phyloP scores from a whole-genome alignment of 2,329 filamentous ascomycete species.

The Samsoniella hepiali region DNA sequence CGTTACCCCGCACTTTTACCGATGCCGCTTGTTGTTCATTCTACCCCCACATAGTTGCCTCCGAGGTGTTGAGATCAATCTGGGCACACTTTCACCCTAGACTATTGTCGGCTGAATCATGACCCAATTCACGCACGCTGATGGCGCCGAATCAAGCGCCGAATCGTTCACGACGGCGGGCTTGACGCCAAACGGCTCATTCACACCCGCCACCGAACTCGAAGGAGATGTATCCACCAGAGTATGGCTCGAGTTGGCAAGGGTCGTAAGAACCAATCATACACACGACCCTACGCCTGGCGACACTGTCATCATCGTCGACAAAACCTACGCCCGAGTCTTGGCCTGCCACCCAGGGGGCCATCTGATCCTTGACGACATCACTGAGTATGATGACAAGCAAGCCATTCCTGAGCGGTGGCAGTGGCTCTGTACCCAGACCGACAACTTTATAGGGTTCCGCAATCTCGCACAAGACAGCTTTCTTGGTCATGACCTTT shows the following conservation, averaged over 20 bases:
- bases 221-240: neutral
- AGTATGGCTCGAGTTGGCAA: neutral
- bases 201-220: neutral
- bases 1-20: neutral
- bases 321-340: constrained; percentile 2
- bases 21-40: neutral
- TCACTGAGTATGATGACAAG: neutral
- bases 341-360: neutral
- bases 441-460: constrained; percentile 3
- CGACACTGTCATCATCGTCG: constrained; percentile 1
- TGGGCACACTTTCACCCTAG: neutral
- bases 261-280: neutral
- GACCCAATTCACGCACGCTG: neutral
- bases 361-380: neutral
- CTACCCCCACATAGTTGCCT: neutral
- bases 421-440: constrained; percentile 7
- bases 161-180: neutral
- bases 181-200: neutral
- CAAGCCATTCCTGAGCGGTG: constrained; percentile 1
- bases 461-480: neutral
- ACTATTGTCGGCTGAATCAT: neutral
- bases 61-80: neutral
- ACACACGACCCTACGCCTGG: constrained; percentile 4
- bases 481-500: neutral
- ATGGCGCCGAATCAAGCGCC: neutral